Conservation (phyloP, 192 early-diverging fungal species). For the Geosiphon pyriformis region DNA sequence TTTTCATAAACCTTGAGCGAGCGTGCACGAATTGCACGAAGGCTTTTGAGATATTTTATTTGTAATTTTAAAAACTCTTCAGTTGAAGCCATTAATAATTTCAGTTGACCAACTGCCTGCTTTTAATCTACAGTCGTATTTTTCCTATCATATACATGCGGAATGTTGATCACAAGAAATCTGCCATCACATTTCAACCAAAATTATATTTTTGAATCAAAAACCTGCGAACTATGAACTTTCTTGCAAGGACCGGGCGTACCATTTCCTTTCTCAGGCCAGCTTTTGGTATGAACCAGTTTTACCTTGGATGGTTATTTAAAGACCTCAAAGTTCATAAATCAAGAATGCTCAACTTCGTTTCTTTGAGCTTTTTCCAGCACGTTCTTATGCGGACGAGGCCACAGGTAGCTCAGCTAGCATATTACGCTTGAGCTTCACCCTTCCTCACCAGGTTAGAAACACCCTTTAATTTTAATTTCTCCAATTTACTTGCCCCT, state of each 20-base stretch:
- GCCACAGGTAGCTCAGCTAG: slow-evolving; percentile 60
- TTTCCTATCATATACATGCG: no score
- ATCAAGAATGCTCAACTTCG: neutral
- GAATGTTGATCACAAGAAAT: no score
- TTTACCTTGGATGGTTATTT: neutral
- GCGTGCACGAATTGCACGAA: slow-evolving; percentile 71
- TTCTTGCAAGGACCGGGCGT: neutral
- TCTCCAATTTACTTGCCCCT: slow-evolving; percentile 10
- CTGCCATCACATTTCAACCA: no score
- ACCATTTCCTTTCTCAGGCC: neutral
- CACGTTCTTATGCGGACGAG: slow-evolving; percentile 80
- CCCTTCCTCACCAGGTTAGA: slow-evolving; percentile 79
- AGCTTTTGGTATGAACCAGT: neutral
- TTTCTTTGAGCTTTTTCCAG: slow-evolving; percentile 38
- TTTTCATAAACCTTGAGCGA: slow-evolving; percentile 56
- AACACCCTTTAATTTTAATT: slow-evolving; percentile 24
- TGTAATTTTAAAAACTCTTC: no score
- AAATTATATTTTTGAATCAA: neutral
- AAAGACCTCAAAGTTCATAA: no score
- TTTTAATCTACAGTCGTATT: no score
- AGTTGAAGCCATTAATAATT: no score
- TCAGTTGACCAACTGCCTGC: no score
- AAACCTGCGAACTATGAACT: neutral
- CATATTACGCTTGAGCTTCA: slow-evolving; percentile 79
- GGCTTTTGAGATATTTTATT: slow-evolving; percentile 55